Evolutionary conservation across 768 basidiomycete species (phyloP).

Genomic region (Mycena pura): DNA sequence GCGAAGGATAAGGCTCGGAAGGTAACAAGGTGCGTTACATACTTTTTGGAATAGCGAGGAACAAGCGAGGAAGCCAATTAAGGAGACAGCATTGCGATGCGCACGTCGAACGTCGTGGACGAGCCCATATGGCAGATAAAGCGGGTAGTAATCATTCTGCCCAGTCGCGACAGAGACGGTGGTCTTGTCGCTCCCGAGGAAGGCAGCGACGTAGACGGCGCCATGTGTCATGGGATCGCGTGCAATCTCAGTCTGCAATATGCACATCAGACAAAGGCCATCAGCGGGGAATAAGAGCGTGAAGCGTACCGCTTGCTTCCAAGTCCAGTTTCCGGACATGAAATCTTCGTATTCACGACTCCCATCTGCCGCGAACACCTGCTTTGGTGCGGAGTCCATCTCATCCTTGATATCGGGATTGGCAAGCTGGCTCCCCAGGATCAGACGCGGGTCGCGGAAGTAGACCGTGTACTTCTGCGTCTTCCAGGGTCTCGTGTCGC

Average conservation of each 20-base stretch:
- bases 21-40: background rate
- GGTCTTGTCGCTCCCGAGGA: conserved; percentile 31
- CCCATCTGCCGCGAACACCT: conserved; percentile 14
- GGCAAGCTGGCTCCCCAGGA: conserved; percentile 26
- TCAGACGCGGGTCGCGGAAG: conserved; percentile 28
- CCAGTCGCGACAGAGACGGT: conserved; percentile 31
- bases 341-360: conserved; percentile 28
- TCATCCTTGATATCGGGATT: conserved; percentile 36
- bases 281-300: background rate
- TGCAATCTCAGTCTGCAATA: conserved; percentile 14
- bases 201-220: conserved; percentile 20
- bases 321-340: conserved; percentile 33
- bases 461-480: conserved; percentile 30
- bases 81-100: conserved; percentile 26
- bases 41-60: conserved; percentile 31
- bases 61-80: conserved; percentile 27
- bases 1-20: background rate
- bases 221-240: conserved; percentile 23
- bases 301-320: conserved; percentile 28
- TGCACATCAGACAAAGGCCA: background rate
- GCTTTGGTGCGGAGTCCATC: conserved; percentile 34
- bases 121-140: conserved; percentile 23
- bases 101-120: conserved; percentile 27
- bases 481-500: conserved; percentile 22
- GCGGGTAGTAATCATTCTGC: conserved; percentile 29